Evolutionary conservation across 306 rosid genomes (phyloP), one percentile per base, ranked within the genome.

Genomic region (Potentilla sterilis): DNA sequence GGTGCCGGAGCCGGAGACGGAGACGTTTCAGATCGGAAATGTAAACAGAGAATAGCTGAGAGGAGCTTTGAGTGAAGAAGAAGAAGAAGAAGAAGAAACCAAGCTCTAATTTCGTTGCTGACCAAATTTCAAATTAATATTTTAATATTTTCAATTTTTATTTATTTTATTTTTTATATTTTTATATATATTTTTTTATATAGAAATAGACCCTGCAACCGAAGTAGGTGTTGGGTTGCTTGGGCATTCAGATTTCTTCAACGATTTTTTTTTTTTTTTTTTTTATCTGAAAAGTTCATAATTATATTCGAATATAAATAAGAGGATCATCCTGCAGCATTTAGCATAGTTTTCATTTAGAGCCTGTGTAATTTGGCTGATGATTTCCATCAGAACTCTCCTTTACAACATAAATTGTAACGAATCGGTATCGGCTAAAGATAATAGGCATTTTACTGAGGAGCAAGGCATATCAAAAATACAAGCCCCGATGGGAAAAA

Each of bases 401-500:
- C 11, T 24, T 38, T 19, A n/a, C 28, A 38, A 65, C 22, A 28
- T 12, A 32, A 34, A 35, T 35, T 34, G 2, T 63, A 9, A 16
- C 44, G 2, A 62, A 62, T 62, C 4, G 10, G 46, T 3, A 65
- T 38, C 51, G 22, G 48, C 75, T 59, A 32, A 55, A 55, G 5
- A 55, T 3, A 55, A 51, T 6, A 15, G 9, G n/a, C 19, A n/a
- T n/a, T 0, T 49, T 74, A 5, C 64, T 0, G 10, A 4, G 19
- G 40, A 3, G 57, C 32, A 49, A 19, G 54, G 79, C 73, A 13
- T 46, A 22, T 38, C 42, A 15, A 65, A 34, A 16, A 64, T 41
- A 42, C 70, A 76, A 70, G 63, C 63, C 80, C 67, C 2, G 3
- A 40, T 37, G 24, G 42, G 43, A 61, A 67, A 44, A 43, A 16